Evolutionary conservation across 305 asterid species (phyloP), one percentile per base, ranked within the genome.

Genomic region (Rubia balearica): DNA sequence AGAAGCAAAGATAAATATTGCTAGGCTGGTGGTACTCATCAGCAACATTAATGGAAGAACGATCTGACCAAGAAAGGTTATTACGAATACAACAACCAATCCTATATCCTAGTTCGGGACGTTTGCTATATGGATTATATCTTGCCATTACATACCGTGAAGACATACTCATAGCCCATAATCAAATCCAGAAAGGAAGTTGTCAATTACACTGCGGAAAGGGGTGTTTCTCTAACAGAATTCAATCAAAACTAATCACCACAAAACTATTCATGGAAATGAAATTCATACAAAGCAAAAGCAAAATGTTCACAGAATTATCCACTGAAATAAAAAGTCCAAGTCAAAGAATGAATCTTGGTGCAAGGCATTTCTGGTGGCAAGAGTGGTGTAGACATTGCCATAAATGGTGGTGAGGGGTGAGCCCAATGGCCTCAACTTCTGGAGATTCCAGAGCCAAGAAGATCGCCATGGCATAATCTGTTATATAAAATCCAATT

Each of bases 391-490:
- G 79, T 94, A 89, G 56, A 94, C 96, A 62, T 94, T 94, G 78
- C 98, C 98, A 67, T 86, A 91, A 56, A 94, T 89, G 3, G 97
- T 91, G n/a, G n/a, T n/a, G n/a, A n/a, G n/a, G n/a, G 48, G 97
- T 93, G 72, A 93, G 96, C 2, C 98, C 98, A 74, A 91, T 88
- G 71, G 91, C 91, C 67, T 94, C 91, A 71, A 91, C 87, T 85
- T 94, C 97, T 73, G 98, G 98, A 27, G 96, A 94, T 71, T 86
- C 86, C 84, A 94, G 75, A 49, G 98, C 98, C 88, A 94, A 57
- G 72, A 94, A 91, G 41, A 94, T 91, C 53, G 98, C 97, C 98
- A 91, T 94, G 68, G 98, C 98, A 78, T 94, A 96, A 89, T 94
- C 98, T 91, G 86, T 73, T 46, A 63, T 17, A 74, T 19, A 13